Evolutionary conservation across 768 basidiomycete species (phyloP).

Genomic region (Gymnopilus junonius): DNA sequence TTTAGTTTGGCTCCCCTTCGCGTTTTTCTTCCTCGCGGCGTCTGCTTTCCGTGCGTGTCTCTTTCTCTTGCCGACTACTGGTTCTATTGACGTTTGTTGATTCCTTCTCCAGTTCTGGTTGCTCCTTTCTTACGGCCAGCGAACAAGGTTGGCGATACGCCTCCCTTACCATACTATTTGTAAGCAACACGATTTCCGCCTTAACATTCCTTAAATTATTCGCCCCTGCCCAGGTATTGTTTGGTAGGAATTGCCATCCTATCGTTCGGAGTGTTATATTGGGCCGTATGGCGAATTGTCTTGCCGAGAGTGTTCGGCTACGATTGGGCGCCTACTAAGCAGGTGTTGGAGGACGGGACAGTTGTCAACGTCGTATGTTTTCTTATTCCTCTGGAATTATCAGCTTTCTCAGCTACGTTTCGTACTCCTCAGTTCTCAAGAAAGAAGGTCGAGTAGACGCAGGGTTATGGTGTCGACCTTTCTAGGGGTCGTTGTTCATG

Average conservation of each 20-base stretch:
- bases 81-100: not conserved
- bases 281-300: slow-evolving; percentile 56
- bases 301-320: slow-evolving; percentile 55
- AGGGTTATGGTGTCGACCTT: not conserved
- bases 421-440: slow-evolving; percentile 16
- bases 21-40: slow-evolving; percentile 57
- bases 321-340: slow-evolving; percentile 51
- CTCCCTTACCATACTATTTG: slow-evolving; percentile 64
- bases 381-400: not conserved
- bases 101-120: slow-evolving; percentile 44
- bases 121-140: slow-evolving; percentile 60
- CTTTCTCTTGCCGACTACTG: too few relatives aligned
- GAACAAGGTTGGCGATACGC: slow-evolving; percentile 60
- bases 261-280: slow-evolving; percentile 51
- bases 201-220: too few relatives aligned
- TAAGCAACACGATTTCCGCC: slow-evolving; percentile 31
- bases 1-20: slow-evolving; percentile 62
- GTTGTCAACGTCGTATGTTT: slow-evolving; percentile 53
- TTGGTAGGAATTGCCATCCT: slow-evolving; percentile 56
- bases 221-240: slow-evolving; percentile 45
- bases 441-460: slow-evolving; percentile 12
- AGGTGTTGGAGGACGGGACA: slow-evolving; percentile 53
- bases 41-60: slow-evolving; percentile 50
- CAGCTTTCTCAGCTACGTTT: not conserved
- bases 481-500: not conserved